A percentile compares a stretch with the other conserved stretches of the same genome.
Evolutionary conservation across 2,329 filamentous ascomycete genomes (phyloP).

Genomic region (Stachybotrys chartarum): DNA sequence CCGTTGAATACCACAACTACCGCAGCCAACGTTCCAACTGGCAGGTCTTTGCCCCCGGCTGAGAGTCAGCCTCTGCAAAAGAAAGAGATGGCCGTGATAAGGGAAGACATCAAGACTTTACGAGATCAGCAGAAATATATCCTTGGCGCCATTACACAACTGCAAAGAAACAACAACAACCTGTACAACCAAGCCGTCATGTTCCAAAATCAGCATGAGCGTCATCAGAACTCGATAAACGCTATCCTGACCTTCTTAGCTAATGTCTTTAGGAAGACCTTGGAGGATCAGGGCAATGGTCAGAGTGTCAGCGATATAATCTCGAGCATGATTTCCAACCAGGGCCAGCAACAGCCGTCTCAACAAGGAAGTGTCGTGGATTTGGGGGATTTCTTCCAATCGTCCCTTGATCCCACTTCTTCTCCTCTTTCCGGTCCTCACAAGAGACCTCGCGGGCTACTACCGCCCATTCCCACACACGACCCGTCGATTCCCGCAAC

Average conservation of each 20-base stretch:
- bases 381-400: constrained; percentile 50
- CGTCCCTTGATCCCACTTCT: constrained; percentile 29
- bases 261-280: constrained; percentile 88
- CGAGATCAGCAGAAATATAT: constrained; percentile 84
- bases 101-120: constrained; percentile 73
- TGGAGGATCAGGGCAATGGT: constrained; percentile 72
- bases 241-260: constrained; percentile 96
- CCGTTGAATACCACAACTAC: constrained; percentile 12
- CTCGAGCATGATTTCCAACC: constrained; percentile 60
- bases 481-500: constrained; percentile 17
- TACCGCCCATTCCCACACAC: constrained; percentile 45
- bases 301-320: constrained; percentile 83
- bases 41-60: constrained; percentile 30
- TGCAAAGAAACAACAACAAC: constrained; percentile 81
- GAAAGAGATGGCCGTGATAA: constrained; percentile 71
- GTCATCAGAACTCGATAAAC: constrained; percentile 98
- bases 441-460: constrained; percentile 47
- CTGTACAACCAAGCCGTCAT: constrained; percentile 81
- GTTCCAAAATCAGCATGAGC: constrained; percentile 86
- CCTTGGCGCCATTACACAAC: constrained; percentile 68
- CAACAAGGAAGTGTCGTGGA: constrained; percentile 54
- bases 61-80: constrained; percentile 46
- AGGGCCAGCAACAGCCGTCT: constrained; percentile 32
- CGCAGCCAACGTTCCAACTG: constrained; percentile 10
- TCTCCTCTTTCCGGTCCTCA: constrained; percentile 29